Evolutionary conservation across 1,139 yeast species (phyloP), one percentile per base, ranked within the genome.

Genomic region (Pichia sp.): DNA sequence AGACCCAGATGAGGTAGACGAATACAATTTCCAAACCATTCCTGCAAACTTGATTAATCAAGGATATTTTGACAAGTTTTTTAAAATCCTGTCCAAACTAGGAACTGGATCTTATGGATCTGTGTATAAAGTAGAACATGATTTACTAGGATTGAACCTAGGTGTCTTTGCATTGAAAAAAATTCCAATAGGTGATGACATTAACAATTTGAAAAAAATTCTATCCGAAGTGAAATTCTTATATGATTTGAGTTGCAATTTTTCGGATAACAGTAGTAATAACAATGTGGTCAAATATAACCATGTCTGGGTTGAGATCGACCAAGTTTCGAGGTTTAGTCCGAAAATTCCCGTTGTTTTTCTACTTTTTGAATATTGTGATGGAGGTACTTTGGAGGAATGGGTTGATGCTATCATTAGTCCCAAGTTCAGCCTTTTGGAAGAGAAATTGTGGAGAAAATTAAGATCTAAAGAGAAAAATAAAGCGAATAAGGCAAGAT

Each of bases 241-340:
- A 34, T 78, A 78, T 62, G 79, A 77, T 58, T 66, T 79, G 38
- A 77, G 70, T 16, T 54, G 50, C 23, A 66, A 66, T 50, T 50
- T 57, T 13, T 47, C 60, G 1, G 55, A 54, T 42, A 53, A 56
- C 34, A 47, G 42, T 29, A 54, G 55, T 41, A 58, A 64, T 8
- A 61, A 62, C 8, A 88, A 90, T 66, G 75, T 90, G 61, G 89
- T 90, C 26, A 80, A 87, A 31, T 90, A 90, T 67, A 90, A 90
- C 66, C 97, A 90, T 70, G 96, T 90, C 36, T 90, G 97, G 97
- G 70, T 90, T 43, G 97, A 90, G 65, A 75, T 84, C 66, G 89
- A 89, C 31, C 77, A 79, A 42, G 68, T 84, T 34, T 76, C 81
- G 23, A 81, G 78, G 13, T 78, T 79, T 64, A 81, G 82, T 0